Conservation (phyloP, 305 asterid genomes). For the Fraxinus albicans region DNA sequence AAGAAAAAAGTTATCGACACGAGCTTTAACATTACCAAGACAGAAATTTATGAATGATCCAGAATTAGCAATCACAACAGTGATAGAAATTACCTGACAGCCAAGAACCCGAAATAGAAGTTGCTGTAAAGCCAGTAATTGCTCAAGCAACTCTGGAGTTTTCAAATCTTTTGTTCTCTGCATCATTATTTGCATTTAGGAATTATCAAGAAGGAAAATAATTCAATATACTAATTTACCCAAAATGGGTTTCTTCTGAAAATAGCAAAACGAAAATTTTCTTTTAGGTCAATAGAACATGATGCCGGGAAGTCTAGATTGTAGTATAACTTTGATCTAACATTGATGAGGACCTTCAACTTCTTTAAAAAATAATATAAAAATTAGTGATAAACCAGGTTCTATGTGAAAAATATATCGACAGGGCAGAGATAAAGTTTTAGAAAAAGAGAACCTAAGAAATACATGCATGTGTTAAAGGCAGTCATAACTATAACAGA, state of each 20-base stretch:
- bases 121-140: slow-evolving; percentile 83
- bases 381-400: neutral
- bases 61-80: slow-evolving; percentile 18
- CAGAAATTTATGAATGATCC: neutral
- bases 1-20: neutral
- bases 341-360: neutral
- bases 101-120: slow-evolving; percentile 83
- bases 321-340: neutral
- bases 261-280: neutral
- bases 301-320: neutral
- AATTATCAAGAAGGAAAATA: slow-evolving; percentile 12
- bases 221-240: neutral
- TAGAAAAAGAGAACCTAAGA: neutral
- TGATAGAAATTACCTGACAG: slow-evolving; percentile 66
- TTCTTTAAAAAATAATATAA: neutral
- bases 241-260: neutral
- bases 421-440: neutral
- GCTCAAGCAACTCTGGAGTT: slow-evolving; percentile 78
- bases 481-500: neutral
- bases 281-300: neutral
- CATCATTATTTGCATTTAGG: slow-evolving; percentile 18
- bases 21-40: neutral
- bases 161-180: slow-evolving; percentile 96
- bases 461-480: neutral
- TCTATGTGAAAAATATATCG: neutral